phyloP scores from a whole-genome alignment of 108 stramenopile species.

The Cafeteria roenbergensis region DNA sequence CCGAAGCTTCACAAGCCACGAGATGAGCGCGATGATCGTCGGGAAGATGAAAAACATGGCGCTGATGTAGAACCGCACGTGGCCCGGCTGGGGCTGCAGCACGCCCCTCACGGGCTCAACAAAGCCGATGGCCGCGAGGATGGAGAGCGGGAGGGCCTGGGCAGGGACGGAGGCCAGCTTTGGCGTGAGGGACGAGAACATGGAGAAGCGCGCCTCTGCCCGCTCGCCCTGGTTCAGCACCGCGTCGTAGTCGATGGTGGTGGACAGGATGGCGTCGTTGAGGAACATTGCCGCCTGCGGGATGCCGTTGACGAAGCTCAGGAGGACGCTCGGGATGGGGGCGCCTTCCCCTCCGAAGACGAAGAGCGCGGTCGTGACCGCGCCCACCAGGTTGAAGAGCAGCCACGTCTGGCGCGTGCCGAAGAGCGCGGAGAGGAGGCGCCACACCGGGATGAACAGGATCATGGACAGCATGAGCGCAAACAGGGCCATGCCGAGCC shows the following conservation, averaged over 20 bases:
- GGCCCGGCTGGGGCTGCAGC: slow-evolving; percentile 10
- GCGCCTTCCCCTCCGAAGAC: slow-evolving; percentile 10
- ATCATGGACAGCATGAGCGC: slow-evolving; percentile 22
- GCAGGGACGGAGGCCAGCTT: slow-evolving; percentile 24
- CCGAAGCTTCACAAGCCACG: slow-evolving; percentile 14
- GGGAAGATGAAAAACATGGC: slow-evolving; percentile 20
- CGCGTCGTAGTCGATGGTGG: slow-evolving; percentile 37
- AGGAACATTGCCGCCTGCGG: slow-evolving; percentile 29
- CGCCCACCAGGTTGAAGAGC: slow-evolving; percentile 18
- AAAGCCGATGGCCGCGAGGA: slow-evolving; percentile 21
- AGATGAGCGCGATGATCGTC: slow-evolving; percentile 7
- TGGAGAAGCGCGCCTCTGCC: slow-evolving; percentile 23
- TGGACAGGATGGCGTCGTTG: slow-evolving; percentile 23
- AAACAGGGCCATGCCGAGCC: slow-evolving; percentile 18
- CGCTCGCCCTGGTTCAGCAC: slow-evolving; percentile 19
- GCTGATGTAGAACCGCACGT: slow-evolving; percentile 5
- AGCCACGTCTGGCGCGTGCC: slow-evolving; percentile 25
- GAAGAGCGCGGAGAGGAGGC: slow-evolving; percentile 2
- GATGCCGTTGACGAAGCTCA: slow-evolving; percentile 22
- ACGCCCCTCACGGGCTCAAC: slow-evolving; percentile 5
- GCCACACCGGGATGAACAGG: slow-evolving; percentile 26
- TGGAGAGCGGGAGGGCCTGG: slow-evolving; percentile 22
- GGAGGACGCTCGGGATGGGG: slow-evolving; percentile 10
- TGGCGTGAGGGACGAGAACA: slow-evolving; percentile 25
- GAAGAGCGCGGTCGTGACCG: slow-evolving; percentile 22